Conservation (phyloP, 306 rosid species). For the Rosa persica region DNA sequence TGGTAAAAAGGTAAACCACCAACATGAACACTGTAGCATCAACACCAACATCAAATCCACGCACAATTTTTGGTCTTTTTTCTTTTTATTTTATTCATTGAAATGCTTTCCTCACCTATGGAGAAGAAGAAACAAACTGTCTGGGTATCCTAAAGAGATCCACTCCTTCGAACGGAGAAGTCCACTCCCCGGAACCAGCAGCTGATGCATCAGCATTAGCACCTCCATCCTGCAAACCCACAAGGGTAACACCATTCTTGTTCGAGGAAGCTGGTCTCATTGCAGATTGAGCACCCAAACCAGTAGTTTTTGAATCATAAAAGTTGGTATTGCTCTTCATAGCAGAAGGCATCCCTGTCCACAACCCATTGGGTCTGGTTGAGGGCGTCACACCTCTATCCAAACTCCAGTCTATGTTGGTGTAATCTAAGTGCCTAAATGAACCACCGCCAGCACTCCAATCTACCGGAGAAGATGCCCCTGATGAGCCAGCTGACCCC, state of each 20-base stretch:
- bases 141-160: slow-evolving; percentile 94
- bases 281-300: slow-evolving; percentile 51
- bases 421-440: slow-evolving; percentile 62
- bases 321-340: slow-evolving; percentile 46
- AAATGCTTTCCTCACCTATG: slow-evolving; percentile 49
- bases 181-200: slow-evolving; percentile 79
- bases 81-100: slow-evolving; percentile 51
- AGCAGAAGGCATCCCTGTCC: slow-evolving; percentile 67
- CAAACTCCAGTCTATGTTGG: slow-evolving; percentile 88
- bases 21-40: slow-evolving; percentile 54
- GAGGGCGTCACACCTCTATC: slow-evolving; percentile 54
- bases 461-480: slow-evolving; percentile 76
- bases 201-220: slow-evolving; percentile 54
- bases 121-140: slow-evolving; percentile 95
- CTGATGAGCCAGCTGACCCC: slow-evolving; percentile 74
- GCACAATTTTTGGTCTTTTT: slow-evolving; percentile 40
- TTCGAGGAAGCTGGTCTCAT: slow-evolving; percentile 58
- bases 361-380: slow-evolving; percentile 55
- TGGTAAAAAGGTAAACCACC: slow-evolving; percentile 45
- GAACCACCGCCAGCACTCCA: slow-evolving; percentile 86
- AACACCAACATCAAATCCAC: slow-evolving; percentile 64
- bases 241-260: slow-evolving; percentile 48
- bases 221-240: slow-evolving; percentile 71
- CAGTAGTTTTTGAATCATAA: slow-evolving; percentile 62
- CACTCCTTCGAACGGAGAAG: slow-evolving; percentile 94